Percentiles rank a stretch among this genome's conserved stretches.
These are phyloP conservation scores for Cudoniella acicularis DNA, from an alignment of 495 filamentous ascomycete genomes.

Conservation along the genomic window DNA sequence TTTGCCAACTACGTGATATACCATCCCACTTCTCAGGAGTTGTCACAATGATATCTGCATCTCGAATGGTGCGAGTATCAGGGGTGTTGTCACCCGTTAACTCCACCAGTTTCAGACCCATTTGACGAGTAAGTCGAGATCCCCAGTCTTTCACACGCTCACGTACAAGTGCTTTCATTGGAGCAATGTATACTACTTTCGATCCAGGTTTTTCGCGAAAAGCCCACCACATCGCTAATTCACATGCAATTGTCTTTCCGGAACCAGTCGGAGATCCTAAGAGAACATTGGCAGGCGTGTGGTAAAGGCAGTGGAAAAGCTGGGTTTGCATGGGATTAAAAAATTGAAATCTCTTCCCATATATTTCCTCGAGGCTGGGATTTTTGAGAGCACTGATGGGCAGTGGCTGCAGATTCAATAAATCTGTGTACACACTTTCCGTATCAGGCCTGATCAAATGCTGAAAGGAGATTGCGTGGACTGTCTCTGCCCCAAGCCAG, in stretches of 20 bases:
- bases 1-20: conserved; percentile 98
- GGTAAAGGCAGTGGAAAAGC: conserved; percentile 92
- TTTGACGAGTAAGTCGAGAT: conserved; percentile 71
- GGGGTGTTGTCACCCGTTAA: conserved; percentile 98
- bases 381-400: conserved; percentile 88
- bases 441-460: conserved; percentile 97
- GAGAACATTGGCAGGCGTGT: conserved; percentile 85
- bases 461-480: conserved; percentile 92
- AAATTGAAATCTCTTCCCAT: conserved; percentile 81
- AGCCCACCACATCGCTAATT: conserved; percentile 99
- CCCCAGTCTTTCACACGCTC: conserved; percentile 97
- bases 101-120: conserved; percentile 91
- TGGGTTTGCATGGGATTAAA: conserved; percentile 99
- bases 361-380: conserved; percentile 79
- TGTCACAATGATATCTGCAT: conserved; percentile 97
- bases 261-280: conserved; percentile 96
- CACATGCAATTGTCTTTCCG: conserved; percentile 93
- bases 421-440: conserved; percentile 92
- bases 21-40: conserved; percentile 99
- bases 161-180: conserved; percentile 97
- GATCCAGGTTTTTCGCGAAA: conserved; percentile 93
- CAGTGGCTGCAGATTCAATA: conserved; percentile 87
- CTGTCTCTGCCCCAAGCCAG: conserved; percentile 96
- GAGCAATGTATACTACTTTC: conserved; percentile 98
- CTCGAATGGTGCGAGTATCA: conserved; percentile 87